phyloP scores from a whole-genome alignment of 2,329 filamentous ascomycete species.

The Bisporella sp. region DNA sequence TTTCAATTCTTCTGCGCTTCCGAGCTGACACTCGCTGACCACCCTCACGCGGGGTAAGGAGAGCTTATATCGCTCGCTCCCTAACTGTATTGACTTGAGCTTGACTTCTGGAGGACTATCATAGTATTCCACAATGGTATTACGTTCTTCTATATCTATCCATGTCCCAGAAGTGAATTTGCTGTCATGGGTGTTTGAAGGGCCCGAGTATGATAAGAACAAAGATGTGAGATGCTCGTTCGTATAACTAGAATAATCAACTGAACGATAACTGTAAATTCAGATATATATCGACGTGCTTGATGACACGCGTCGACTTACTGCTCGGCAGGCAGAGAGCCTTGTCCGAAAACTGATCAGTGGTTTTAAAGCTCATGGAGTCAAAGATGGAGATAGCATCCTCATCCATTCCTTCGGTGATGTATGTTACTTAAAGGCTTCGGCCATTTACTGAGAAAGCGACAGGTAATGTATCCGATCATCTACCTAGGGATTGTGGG shows the following conservation, averaged over 20 bases:
- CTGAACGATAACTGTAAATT: not conserved
- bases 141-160: not conserved
- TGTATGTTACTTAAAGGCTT: not conserved
- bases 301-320: conserved; percentile 1
- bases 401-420: conserved; percentile 7
- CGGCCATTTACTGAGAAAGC: not conserved
- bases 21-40: no score
- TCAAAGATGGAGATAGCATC: conserved; percentile 6
- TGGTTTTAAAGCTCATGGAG: conserved; percentile 5
- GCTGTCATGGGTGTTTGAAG: conserved; percentile 1
- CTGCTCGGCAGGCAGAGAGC: not conserved
- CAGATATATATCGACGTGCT: conserved; percentile 5
- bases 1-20: no score
- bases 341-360: conserved; percentile 4
- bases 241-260: no score
- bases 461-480: conserved; percentile 7
- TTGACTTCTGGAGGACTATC: no score
- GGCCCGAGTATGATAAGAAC: not conserved
- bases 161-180: not conserved
- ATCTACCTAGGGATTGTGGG: conserved; percentile 9
- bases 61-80: no score
- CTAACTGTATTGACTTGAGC: no score
- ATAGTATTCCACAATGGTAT: not conserved
- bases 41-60: no score
- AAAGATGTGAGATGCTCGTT: conserved; percentile 1